Evolutionary conservation across 1,284 basidiomycete species (phyloP).

Genomic region (Boletus smithii): DNA sequence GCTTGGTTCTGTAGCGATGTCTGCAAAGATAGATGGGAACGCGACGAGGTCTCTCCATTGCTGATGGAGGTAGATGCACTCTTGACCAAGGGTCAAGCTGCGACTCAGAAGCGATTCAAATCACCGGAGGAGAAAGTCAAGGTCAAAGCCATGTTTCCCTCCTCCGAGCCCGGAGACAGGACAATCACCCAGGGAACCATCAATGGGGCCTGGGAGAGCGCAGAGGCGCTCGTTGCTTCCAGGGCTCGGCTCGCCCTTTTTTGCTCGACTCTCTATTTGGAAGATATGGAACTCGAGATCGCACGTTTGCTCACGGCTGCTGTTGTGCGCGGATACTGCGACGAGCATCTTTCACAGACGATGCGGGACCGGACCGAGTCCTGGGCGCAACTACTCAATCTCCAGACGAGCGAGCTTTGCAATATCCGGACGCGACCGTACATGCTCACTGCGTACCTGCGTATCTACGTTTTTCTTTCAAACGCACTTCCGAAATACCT

Average conservation of each 20-base stretch:
- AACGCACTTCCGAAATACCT: constrained; percentile 35
- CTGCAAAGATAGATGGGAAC: constrained; percentile 47
- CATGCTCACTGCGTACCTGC: constrained; percentile 43
- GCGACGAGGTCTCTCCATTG: constrained; percentile 32
- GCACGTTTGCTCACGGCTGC: constrained; percentile 48
- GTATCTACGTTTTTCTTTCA: constrained; percentile 47
- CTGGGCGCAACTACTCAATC: constrained; percentile 36
- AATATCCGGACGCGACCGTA: constrained; percentile 41
- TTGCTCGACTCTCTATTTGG: constrained; percentile 32
- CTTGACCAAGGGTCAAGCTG: constrained; percentile 33
- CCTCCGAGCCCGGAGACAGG: constrained; percentile 6
- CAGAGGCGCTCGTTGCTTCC: constrained; percentile 23
- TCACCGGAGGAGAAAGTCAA: constrained; percentile 31
- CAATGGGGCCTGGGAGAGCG: constrained; percentile 36
- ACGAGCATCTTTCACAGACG: constrained; percentile 12
- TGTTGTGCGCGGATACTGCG: constrained; percentile 40
- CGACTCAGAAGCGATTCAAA: constrained; percentile 31
- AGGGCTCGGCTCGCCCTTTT: constrained; percentile 20
- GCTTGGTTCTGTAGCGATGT: constrained; percentile 53
- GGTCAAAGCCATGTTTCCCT: constrained; percentile 13
- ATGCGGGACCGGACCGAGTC: constrained; percentile 2
- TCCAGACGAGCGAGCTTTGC: constrained; percentile 50
- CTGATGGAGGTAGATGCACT: constrained; percentile 33
- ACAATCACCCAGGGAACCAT: constrained; percentile 31
- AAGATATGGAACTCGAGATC: constrained; percentile 52